These are phyloP conservation scores for Lophium mytilinum DNA, from an alignment of 495 filamentous ascomycete genomes.

Conservation along the genomic window DNA sequence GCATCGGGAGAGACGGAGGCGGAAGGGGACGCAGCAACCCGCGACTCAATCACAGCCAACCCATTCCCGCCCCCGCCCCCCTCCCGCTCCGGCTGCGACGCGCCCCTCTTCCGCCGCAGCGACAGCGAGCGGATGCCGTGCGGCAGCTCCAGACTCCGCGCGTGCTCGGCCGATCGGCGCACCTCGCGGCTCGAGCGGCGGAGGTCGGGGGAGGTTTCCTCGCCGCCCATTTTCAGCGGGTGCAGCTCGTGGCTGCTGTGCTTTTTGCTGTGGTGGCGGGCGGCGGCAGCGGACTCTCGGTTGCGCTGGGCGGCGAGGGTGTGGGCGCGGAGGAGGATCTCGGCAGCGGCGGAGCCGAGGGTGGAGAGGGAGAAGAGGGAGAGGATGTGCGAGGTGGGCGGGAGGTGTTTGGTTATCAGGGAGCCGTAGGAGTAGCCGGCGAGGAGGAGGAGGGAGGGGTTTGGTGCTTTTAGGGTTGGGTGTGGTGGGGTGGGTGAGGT, in stretches of 20 bases:
- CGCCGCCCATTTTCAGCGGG: conserved; percentile 29
- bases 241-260: neutral
- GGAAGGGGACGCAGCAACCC: neutral
- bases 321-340: conserved; percentile 59
- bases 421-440: conserved; percentile 92
- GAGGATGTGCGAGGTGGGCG: conserved; percentile 50
- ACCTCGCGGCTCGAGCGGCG: conserved; percentile 26
- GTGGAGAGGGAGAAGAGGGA: conserved; percentile 46
- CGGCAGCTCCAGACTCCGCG: conserved; percentile 25
- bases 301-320: conserved; percentile 50
- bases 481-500: neutral
- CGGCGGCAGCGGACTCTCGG: conserved; percentile 27
- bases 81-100: neutral
- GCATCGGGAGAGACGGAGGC: conserved; percentile 12
- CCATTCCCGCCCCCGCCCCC: too few species aligned
- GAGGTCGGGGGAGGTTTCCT: conserved; percentile 27
- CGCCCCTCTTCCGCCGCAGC: neutral
- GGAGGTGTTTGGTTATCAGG: conserved; percentile 66
- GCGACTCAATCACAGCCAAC: neutral
- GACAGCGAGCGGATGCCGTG: conserved; percentile 14
- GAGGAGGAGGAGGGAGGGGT: conserved; percentile 38
- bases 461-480: neutral
- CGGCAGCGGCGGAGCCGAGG: conserved; percentile 47
- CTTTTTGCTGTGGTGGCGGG: conserved; percentile 23
- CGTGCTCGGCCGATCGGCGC: conserved; percentile 20